Evolutionary conservation across 2,329 filamentous ascomycete species (phyloP), one percentile per base, ranked within the genome.

Genomic region (Botryosphaeria agaves): DNA sequence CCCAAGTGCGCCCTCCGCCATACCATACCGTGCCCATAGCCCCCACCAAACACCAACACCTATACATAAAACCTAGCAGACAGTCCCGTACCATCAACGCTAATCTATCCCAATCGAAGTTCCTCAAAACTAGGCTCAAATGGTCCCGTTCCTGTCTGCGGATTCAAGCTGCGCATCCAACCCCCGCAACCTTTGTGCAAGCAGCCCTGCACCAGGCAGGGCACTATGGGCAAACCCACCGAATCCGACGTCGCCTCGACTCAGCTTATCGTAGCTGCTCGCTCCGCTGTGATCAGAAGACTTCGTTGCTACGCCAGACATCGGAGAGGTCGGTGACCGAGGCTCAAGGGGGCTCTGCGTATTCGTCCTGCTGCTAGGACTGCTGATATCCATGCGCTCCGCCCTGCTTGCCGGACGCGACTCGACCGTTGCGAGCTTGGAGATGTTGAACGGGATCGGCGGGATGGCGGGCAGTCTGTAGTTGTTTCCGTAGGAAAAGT

Each of bases 191-290:
- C 28, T 18, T 11, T 14, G 12, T 14, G 28, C 28, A 12, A 29
- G n/a, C 15, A 29, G 16, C 16, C 28, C 16, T 11, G 12, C 28
- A 9, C n/a, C 28, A 14, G n/a, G 15, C n/a, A 27, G 15, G 9
- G 12, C 12, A 7, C 26, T 15, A 14, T 14, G 16, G n/a, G 26
- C 26, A 17, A 9, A n/a, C 11, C 28, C 28, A 19, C 28, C 28
- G 18, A 19, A 29, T 14, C 28, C 28, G 7, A n/a, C 14, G 7
- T 29, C 28, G 16, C 28, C 28, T 5, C 15, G 16, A 7, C 18
- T 18, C 28, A 29, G 16, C n/a, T 29, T 29, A n/a, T 14, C 28
- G 18, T 19, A 29, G 11, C 28, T 17, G 16, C 18, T 14, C 5
- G 16, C 17, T 11, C 18, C 14, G 11, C 11, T 14, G 16, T 14